Conservation (phyloP, 176 grass and related monocot genomes). For the Aegilops sharonensis region DNA sequence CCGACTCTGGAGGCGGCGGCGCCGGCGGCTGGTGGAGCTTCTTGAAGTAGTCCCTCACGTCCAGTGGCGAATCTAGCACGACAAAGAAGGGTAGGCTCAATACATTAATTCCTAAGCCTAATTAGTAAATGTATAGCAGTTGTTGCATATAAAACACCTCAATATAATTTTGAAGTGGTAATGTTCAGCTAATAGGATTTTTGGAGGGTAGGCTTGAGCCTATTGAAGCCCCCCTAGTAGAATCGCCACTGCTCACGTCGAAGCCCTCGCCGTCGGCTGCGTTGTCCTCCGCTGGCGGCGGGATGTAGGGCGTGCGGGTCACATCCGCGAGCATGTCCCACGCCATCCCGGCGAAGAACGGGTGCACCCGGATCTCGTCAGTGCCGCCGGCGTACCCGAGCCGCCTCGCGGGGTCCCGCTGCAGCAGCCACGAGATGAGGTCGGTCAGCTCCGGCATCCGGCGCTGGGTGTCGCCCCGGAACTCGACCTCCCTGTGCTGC, state of each 20-base stretch:
- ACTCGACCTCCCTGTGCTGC: conserved; percentile 55
- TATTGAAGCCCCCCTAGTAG: too few relatives aligned
- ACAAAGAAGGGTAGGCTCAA: too few relatives aligned
- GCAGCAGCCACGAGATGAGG: conserved; percentile 64
- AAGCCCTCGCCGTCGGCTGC: conserved; percentile 34
- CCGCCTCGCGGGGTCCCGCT: conserved; percentile 52
- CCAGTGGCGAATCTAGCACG: too few relatives aligned
- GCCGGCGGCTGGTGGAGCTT: conserved; percentile 31
- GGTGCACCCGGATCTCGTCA: conserved; percentile 66
- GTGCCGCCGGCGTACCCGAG: conserved; percentile 50
- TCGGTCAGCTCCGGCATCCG: conserved; percentile 70
- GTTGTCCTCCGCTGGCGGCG: conserved; percentile 49
- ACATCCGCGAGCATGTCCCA: conserved; percentile 78
- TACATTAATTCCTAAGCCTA: too few relatives aligned
- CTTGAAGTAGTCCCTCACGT: conserved; percentile 66
- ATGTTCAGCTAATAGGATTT: too few relatives aligned
- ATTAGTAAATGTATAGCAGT: too few relatives aligned
- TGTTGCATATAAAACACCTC: too few relatives aligned
- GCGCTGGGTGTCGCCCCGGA: conserved; percentile 42
- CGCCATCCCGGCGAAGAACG: conserved; percentile 77
- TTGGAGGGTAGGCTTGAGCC: too few relatives aligned
- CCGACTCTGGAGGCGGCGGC: conserved; percentile 1
- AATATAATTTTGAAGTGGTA: too few relatives aligned
- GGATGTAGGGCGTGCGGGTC: conserved; percentile 71
- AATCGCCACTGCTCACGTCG: too few relatives aligned